Conservation (phyloP, 441 rosid species). For the Melastoma candidum region DNA sequence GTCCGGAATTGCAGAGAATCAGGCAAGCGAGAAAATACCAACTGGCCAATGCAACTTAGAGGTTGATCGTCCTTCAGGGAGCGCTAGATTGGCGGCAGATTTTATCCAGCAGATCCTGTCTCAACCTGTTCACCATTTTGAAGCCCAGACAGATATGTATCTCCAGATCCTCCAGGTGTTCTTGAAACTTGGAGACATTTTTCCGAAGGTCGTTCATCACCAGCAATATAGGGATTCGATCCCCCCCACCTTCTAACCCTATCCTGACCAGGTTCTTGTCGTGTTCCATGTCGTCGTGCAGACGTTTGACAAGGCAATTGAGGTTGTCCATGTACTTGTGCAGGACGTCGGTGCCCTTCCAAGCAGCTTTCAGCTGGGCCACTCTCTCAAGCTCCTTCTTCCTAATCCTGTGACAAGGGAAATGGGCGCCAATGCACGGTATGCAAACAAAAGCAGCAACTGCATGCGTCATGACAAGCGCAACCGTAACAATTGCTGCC, state of each 20-base stretch:
- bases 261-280: constrained; percentile 44
- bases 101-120: constrained; percentile 47
- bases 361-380: constrained; percentile 61
- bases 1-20: no score
- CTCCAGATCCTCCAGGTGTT: constrained; percentile 57
- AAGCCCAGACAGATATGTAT: constrained; percentile 56
- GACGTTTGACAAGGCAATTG: constrained; percentile 41
- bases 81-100: constrained; percentile 19
- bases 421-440: constrained; percentile 37
- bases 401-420: constrained; percentile 26
- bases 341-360: constrained; percentile 47
- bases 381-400: constrained; percentile 44
- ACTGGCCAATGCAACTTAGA: no score
- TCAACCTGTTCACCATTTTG: constrained; percentile 42
- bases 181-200: constrained; percentile 29
- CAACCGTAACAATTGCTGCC: constrained; percentile 33
- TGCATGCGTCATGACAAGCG: constrained; percentile 41
- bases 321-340: constrained; percentile 51
- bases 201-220: constrained; percentile 46
- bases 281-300: constrained; percentile 37
- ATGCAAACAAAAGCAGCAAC: constrained; percentile 40
- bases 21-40: no score
- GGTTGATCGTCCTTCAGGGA: constrained; percentile 12
- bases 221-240: constrained; percentile 30
- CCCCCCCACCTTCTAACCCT: constrained; percentile 52